Conservation (phyloP, 495 filamentous ascomycete species). For the Filosporella fistucella region DNA sequence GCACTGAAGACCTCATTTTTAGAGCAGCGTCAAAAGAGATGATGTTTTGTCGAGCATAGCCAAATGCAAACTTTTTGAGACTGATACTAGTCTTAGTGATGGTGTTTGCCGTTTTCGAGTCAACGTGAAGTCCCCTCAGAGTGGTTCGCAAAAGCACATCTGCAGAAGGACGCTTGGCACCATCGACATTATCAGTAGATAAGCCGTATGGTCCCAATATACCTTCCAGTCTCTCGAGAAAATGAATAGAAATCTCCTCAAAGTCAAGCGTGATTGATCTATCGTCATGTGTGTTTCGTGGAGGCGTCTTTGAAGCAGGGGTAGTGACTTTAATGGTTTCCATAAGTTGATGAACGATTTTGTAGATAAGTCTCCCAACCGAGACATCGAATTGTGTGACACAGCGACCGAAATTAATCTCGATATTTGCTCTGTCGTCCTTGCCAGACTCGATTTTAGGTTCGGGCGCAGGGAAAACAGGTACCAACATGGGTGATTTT, state of each 20-base stretch:
- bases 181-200: slow-evolving; percentile 10
- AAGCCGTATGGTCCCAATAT: slow-evolving; percentile 2
- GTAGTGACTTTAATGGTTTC: slow-evolving; percentile 7
- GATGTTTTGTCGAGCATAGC: slow-evolving; percentile 67
- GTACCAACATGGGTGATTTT: not conserved
- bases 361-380: slow-evolving; percentile 60
- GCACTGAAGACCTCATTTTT: slow-evolving; percentile 67
- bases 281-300: slow-evolving; percentile 16
- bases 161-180: slow-evolving; percentile 32
- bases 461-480: not conserved
- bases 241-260: slow-evolving; percentile 53
- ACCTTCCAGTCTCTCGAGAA: slow-evolving; percentile 54
- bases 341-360: slow-evolving; percentile 44
- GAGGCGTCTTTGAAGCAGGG: slow-evolving; percentile 11
- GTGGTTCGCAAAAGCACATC: slow-evolving; percentile 46
- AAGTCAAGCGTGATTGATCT: slow-evolving; percentile 42
- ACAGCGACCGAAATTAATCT: slow-evolving; percentile 51
- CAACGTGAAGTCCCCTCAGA: slow-evolving; percentile 38
- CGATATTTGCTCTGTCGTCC: slow-evolving; percentile 24
- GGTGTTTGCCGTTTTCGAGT: slow-evolving; percentile 24
- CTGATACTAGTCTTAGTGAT: slow-evolving; percentile 37
- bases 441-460: not conserved
- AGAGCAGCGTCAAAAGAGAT: slow-evolving; percentile 65
- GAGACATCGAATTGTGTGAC: slow-evolving; percentile 63
- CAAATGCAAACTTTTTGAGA: slow-evolving; percentile 66